Percentiles rank a stretch among this genome's conserved stretches.
These are phyloP conservation scores for Aquilaria malaccensis DNA, from an alignment of 345 rosid genomes.

Conservation along the genomic window DNA sequence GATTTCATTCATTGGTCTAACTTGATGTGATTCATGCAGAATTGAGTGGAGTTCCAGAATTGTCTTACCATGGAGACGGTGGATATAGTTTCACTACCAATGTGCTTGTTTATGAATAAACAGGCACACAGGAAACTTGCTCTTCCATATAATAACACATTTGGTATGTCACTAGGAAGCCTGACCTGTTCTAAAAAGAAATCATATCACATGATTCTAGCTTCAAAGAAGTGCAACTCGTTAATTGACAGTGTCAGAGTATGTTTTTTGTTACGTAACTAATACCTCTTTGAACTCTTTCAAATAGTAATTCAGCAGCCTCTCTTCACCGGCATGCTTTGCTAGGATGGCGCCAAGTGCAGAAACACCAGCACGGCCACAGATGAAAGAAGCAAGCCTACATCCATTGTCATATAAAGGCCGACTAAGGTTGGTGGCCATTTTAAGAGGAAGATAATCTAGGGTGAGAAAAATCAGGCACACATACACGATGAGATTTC, in stretches of 20 bases:
- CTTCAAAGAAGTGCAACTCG: conserved; percentile 10
- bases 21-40: neutral
- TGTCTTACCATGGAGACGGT: conserved; percentile 25
- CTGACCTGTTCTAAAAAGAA: conserved; percentile 31
- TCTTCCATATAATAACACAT: conserved; percentile 57
- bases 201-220: neutral
- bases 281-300: conserved; percentile 42
- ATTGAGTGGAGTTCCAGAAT: neutral
- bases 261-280: neutral
- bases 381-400: conserved; percentile 55
- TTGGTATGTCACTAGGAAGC: conserved; percentile 39
- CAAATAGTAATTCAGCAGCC: conserved; percentile 34
- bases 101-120: conserved; percentile 52
- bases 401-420: conserved; percentile 3
- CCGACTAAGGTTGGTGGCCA: neutral
- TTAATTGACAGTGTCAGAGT: neutral
- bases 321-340: conserved; percentile 45
- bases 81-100: conserved; percentile 46
- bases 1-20: neutral
- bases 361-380: conserved; percentile 64
- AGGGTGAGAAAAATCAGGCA: neutral
- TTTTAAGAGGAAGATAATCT: no score
- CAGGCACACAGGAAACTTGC: conserved; percentile 68
- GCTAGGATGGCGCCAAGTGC: conserved; percentile 69
- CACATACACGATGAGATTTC: neutral